Percentiles rank a stretch among this genome's conserved stretches.
Conservation (phyloP, 768 basidiomycete species). For the Naganishia kalamii region DNA sequence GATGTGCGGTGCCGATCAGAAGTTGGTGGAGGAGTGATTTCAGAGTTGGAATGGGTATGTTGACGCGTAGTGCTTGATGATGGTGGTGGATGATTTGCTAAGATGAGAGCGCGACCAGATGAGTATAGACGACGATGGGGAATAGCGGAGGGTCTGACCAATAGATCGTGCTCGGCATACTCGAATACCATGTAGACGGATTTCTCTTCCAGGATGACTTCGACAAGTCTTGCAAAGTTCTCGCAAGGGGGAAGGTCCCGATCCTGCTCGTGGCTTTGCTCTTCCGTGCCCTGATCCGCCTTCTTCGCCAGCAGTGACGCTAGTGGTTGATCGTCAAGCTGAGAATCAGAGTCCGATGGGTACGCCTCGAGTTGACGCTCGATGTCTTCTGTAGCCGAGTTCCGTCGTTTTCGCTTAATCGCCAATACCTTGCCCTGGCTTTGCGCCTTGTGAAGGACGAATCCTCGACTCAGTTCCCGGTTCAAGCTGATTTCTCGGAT, state of each 20-base stretch:
- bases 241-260: slow-evolving; percentile 55
- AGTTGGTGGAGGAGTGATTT: slow-evolving; percentile 93
- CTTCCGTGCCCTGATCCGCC: neutral
- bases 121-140: neutral
- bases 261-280: neutral
- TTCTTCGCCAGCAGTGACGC: neutral
- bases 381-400: neutral
- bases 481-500: slow-evolving; percentile 78
- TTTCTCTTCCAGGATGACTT: slow-evolving; percentile 95
- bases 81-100: slow-evolving; percentile 99
- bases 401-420: neutral
- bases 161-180: slow-evolving; percentile 96
- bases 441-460: neutral
- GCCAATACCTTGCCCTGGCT: neutral
- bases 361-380: neutral
- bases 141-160: slow-evolving; percentile 55
- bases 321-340: neutral
- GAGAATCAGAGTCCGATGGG: neutral
- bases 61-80: slow-evolving; percentile 74
- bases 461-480: slow-evolving; percentile 27
- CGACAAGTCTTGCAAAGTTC: slow-evolving; percentile 82
- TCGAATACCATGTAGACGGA: slow-evolving; percentile 99
- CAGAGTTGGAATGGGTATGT: slow-evolving; percentile 69
- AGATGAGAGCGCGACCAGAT: neutral
- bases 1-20: slow-evolving; percentile 84